Base-by-base conservation (phyloP, 495 filamentous ascomycete species). In the Penicillium malachiteum region DNA sequence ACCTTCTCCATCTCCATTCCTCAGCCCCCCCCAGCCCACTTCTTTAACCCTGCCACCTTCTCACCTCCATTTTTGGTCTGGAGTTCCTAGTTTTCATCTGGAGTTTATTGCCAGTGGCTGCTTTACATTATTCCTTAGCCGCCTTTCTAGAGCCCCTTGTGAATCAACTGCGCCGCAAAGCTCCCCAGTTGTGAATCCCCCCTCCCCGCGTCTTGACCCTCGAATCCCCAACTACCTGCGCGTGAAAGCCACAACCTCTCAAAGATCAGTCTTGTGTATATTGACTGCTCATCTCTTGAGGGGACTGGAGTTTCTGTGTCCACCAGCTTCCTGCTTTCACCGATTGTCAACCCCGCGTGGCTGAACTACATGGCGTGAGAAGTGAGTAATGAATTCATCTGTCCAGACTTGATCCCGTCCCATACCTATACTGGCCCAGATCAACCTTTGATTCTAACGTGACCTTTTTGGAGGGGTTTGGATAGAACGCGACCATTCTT, bases 1-100 rank as follows among this genome's bases (percentile, higher is more conserved):
- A 49, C 43, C 43, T 49, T 61, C 58, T 60, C 58, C 62, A 65
- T 63, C 56, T 57, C 47, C 62, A 56, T 61, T 61, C 52, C 43
- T 46, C 43, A 46, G 43, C 43, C 43, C 63, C 54, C 61, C 50
- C 53, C 56, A 62, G 52, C 58, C 64, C 57, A 62, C 52, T 56
- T 61, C 55, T 41, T 50, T 60, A 50, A 46, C 39, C 38, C 40
- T 45, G 44, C 38, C 48, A 26, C 40, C 57, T 39, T 41, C 39
- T 41, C 40, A 43, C 40, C 47, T 37, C 35, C 47, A 37, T 37
- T 48, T 39, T 45, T 33, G 42, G 32, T 13, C 5, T 48, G 16
- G 13, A 38, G 6, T 31, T 30, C 12, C 43, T 7, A 26, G 9
- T 37, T 44, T 42, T n/a, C 40, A 31, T 45, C 26, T 32, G 13